Conservation (phyloP, 2,329 filamentous ascomycete genomes). For the Paecilomyces sp. region DNA sequence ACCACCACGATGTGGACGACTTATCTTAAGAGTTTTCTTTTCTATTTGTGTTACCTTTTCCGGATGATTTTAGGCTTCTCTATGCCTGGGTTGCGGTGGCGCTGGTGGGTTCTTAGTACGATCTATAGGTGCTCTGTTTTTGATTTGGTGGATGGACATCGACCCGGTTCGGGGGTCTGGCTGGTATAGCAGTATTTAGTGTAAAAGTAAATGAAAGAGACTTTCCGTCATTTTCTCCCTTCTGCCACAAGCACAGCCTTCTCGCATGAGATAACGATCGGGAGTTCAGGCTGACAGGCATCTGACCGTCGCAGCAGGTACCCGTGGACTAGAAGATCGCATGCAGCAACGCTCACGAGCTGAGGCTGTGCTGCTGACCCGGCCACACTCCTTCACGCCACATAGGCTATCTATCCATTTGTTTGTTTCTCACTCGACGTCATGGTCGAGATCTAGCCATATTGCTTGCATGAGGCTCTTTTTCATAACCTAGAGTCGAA, state of each 20-base stretch:
- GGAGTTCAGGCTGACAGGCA: not conserved
- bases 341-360: not conserved
- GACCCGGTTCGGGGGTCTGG: not conserved
- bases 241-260: not conserved
- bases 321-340: not conserved
- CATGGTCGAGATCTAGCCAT: not conserved
- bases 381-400: not conserved
- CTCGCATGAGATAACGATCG: not conserved
- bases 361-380: not conserved
- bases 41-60: not conserved
- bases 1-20: slow-evolving; percentile 33
- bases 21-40: slow-evolving; percentile 21
- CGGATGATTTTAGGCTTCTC: not conserved
- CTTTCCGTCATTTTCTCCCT: not conserved
- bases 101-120: not conserved
- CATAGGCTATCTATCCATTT: not conserved
- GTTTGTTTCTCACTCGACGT: not conserved
- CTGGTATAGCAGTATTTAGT: not conserved
- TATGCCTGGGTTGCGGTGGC: not conserved
- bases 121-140: not conserved
- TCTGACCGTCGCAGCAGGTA: not conserved
- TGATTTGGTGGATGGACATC: not conserved
- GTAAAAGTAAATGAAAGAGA: not conserved
- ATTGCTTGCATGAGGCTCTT: not conserved
- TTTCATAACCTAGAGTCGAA: not conserved